These are phyloP conservation scores for Starmera caribaea DNA, from an alignment of 805 yeast genomes.

Conservation along the genomic window DNA sequence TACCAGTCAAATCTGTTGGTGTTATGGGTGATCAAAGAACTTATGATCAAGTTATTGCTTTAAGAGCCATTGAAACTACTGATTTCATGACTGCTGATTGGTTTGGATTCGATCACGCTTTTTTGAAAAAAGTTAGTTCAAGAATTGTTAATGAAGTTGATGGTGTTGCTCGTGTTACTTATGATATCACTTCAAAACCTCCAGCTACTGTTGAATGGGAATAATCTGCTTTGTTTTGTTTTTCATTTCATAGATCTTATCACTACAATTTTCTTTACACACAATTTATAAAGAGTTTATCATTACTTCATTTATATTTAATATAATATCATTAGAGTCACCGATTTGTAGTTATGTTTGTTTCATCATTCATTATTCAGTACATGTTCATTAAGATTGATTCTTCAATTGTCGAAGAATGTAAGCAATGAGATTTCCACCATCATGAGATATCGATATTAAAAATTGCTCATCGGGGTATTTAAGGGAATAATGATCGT, in stretches of 20 bases:
- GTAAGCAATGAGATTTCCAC: conserved; percentile 44
- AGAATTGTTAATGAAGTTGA: conserved; percentile 98
- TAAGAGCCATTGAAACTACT: conserved; percentile 94
- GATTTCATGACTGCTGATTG: conserved; percentile 99
- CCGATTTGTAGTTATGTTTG: too few species aligned
- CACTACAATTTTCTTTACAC: too few species aligned
- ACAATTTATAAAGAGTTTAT: conserved; percentile 1
- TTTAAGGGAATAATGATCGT: conserved; percentile 18
- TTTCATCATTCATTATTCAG: too few species aligned
- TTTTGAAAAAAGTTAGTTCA: conserved; percentile 87
- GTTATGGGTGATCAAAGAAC: conserved; percentile 99
- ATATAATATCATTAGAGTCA: background rate
- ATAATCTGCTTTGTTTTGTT: conserved; percentile 34
- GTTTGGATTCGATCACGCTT: conserved; percentile 86
- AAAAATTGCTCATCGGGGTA: conserved; percentile 36
- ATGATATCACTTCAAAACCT: conserved; percentile 97
- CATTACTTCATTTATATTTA: conserved; percentile 1
- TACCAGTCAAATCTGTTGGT: conserved; percentile 98
- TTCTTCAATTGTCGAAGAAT: conserved; percentile 32
- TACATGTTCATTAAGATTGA: background rate
- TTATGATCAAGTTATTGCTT: conserved; percentile 97
- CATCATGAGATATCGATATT: conserved; percentile 57
- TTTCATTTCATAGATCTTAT: too few species aligned
- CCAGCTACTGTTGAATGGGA: conserved; percentile 99
- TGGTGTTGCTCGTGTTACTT: conserved; percentile 98